These are phyloP conservation scores for Malassezia nana DNA, from an alignment of 1,284 basidiomycete species.

Conservation along the genomic window DNA sequence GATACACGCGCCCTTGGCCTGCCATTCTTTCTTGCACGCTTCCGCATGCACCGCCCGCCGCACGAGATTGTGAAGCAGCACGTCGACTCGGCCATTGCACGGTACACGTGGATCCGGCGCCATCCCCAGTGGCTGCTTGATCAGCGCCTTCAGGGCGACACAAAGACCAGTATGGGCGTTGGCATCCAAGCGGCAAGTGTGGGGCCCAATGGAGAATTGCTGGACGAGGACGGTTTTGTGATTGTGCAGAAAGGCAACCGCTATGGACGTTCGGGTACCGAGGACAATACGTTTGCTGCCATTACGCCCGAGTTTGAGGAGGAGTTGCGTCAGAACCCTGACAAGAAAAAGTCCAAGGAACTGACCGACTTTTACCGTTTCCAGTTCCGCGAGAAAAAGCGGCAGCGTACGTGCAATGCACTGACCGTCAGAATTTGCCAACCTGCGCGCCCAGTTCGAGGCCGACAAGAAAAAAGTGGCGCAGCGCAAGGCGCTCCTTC, in stretches of 20 bases:
- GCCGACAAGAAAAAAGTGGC: constrained; percentile 37
- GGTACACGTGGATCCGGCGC: constrained; percentile 29
- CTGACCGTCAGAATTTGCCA: constrained; percentile 26
- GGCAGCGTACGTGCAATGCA: constrained; percentile 21
- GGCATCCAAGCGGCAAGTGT: constrained; percentile 37
- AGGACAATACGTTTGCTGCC: constrained; percentile 15
- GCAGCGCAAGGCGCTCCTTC: constrained; percentile 31
- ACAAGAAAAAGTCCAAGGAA: constrained; percentile 33
- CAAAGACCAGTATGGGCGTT: constrained; percentile 15
- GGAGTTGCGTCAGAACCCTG: constrained; percentile 18
- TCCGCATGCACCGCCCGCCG: constrained; percentile 24
- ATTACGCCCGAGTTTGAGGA: constrained; percentile 22
- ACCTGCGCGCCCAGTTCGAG: constrained; percentile 40
- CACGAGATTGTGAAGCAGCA: constrained; percentile 22
- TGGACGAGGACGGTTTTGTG: constrained; percentile 45
- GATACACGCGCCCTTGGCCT: constrained; percentile 26
- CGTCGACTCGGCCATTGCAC: constrained; percentile 28
- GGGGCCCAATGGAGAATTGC: constrained; percentile 38
- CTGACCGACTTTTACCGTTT: constrained; percentile 44
- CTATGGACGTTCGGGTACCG: constrained; percentile 30
- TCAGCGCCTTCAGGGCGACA: constrained; percentile 8
- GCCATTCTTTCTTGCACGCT: constrained; percentile 22
- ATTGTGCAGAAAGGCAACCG: constrained; percentile 42
- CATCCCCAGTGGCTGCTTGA: constrained; percentile 30
- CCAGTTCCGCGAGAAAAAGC: constrained; percentile 40